Conservation (phyloP, 208 protist genomes). For the Wallacemonas sp. region DNA sequence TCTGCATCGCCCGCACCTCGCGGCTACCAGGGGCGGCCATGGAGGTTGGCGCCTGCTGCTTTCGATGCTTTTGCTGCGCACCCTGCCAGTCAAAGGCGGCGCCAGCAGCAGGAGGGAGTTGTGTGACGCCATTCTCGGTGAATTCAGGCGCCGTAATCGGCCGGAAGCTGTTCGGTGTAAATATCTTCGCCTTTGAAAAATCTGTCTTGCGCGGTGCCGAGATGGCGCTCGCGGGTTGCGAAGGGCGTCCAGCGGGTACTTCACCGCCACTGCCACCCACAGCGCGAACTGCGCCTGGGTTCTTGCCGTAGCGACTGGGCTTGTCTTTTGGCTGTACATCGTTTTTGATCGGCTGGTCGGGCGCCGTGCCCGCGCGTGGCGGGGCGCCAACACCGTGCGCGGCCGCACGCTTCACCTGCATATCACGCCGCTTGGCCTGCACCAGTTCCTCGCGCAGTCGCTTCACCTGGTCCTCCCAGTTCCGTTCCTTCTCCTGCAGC, state of each 20-base stretch:
- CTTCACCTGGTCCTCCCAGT: slow-evolving; percentile 87
- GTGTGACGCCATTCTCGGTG: neutral
- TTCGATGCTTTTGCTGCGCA: neutral
- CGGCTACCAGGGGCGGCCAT: neutral
- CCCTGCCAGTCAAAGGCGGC: slow-evolving; percentile 1
- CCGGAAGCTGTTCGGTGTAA: slow-evolving; percentile 52
- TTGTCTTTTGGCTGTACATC: neutral
- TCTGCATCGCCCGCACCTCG: neutral
- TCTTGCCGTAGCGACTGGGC: neutral
- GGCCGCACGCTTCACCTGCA: slow-evolving; percentile 21
- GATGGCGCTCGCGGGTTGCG: neutral
- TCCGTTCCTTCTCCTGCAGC: slow-evolving; percentile 73
- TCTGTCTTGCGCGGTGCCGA: slow-evolving; percentile 28
- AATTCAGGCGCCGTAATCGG: slow-evolving; percentile 68
- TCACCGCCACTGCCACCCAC: neutral
- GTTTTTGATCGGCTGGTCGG: slow-evolving; percentile 24
- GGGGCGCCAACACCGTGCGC: neutral
- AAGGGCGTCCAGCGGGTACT: neutral
- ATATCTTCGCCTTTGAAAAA: slow-evolving; percentile 58
- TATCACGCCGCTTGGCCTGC: slow-evolving; percentile 62
- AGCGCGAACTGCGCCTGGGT: neutral
- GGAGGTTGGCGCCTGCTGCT: neutral
- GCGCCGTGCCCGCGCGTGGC: slow-evolving; percentile 74
- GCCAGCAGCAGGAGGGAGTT: too few relatives aligned
- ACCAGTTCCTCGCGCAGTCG: slow-evolving; percentile 77